Conservation (phyloP, 805 yeast genomes). For the Millerozyma acaciae region DNA sequence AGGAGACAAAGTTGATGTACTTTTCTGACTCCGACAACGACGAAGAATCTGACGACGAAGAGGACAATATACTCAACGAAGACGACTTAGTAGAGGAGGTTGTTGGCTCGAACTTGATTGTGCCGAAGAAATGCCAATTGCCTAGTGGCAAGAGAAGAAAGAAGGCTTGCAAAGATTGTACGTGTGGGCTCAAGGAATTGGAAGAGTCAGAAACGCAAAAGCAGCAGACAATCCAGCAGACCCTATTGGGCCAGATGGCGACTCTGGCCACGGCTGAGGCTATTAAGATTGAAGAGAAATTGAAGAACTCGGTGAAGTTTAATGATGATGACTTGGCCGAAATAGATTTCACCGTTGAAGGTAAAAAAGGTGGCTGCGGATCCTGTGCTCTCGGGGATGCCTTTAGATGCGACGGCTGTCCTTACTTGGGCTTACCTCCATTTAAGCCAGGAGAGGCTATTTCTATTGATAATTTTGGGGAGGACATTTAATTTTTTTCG, state of each 20-base stretch:
- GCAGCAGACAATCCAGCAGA: constrained; percentile 42
- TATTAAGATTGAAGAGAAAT: constrained; percentile 48
- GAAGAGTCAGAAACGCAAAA: constrained; percentile 62
- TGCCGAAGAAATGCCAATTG: constrained; percentile 57
- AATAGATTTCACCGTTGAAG: constrained; percentile 93
- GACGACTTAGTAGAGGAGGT: constrained; percentile 34
- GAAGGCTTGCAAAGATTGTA: constrained; percentile 96
- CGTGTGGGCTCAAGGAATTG: constrained; percentile 90
- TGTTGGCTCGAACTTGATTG: constrained; percentile 36
- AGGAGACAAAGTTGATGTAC: constrained; percentile 47
- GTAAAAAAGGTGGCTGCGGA: constrained; percentile 96
- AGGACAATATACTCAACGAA: constrained; percentile 28
- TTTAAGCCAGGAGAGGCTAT: constrained; percentile 96
- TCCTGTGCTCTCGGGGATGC: constrained; percentile 98
- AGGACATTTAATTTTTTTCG: constrained; percentile 50
- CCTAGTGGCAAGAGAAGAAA: constrained; percentile 60
- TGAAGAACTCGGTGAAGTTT: constrained; percentile 50
- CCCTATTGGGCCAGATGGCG: constrained; percentile 46
- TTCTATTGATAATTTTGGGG: constrained; percentile 69
- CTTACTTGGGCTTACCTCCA: constrained; percentile 94
- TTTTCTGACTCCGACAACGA: constrained; percentile 51
- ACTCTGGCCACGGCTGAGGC: constrained; percentile 52
- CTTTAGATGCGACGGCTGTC: constrained; percentile 97
- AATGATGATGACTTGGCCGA: constrained; percentile 74
- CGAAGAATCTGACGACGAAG: constrained; percentile 45